Base-by-base conservation (phyloP, 495 filamentous ascomycete genomes). In the Viridothelium virens region DNA sequence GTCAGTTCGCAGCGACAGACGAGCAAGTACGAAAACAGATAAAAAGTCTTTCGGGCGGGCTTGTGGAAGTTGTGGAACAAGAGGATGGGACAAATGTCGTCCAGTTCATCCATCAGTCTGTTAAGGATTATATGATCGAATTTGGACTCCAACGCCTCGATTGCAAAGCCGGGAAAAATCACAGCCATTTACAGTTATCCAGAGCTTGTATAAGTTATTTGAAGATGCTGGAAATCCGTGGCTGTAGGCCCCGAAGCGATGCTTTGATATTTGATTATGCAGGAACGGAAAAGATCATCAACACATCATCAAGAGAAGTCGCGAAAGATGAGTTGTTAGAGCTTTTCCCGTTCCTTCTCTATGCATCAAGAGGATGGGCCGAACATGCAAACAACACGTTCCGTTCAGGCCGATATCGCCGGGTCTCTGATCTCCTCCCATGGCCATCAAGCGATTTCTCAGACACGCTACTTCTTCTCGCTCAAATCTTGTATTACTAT, bases 71-170 rank as follows among this genome's bases (percentile, higher is more conserved):
- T 33, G 74, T 74, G 1, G 70, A 66, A 56, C 67, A 67, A 0
- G 67, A 67, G 31, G 36, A 36, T 25, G 39, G 72, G 18, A 74
- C 63, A 14, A 53, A 53, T 16, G 12, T 47, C 3, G 75, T 77
- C 9, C 78, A 79, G 38, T 79, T 80, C 62, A 79, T 79, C 36
- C 78, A 80, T 63, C 77, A 79, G 61, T 79, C 78, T 0, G 77
- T 79, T 0, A 61, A 68, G 63, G 78, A 80, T 61, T 79, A 77
- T 67, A 59, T 77, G 6, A 6, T 75, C 1, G 46, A 70, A 31
- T 69, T 69, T 25, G 74, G 73, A 36, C 66, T 76, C 71, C 61
- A 5, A 69, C 47, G 16, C 6, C 62, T 68, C 38, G 41, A 65
- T 33, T 5, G 6, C 46, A 38, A 36, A 2, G 18, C 11, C 12